phyloP scores from a whole-genome alignment of 345 rosid genomes.

The Draba incana region DNA sequence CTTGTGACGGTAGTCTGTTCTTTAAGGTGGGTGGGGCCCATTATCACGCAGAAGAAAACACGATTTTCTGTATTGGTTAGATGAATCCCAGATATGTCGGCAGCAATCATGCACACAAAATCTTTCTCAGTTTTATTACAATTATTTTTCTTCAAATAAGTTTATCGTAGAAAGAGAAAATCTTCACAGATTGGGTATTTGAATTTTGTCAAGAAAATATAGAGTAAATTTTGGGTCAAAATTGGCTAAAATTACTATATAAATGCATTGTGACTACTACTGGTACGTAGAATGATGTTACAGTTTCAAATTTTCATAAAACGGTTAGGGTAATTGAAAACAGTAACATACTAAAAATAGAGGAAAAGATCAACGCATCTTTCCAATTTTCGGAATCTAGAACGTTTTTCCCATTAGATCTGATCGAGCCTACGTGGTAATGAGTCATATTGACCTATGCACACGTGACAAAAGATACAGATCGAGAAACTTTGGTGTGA shows the following conservation, averaged over 20 bases:
- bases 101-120: constrained; percentile 40
- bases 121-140: constrained; percentile 2
- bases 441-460: constrained; percentile 13
- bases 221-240: too few relatives aligned
- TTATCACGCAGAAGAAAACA: constrained; percentile 9
- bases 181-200: neutral
- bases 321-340: constrained; percentile 2
- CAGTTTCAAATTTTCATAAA: too few relatives aligned
- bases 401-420: neutral
- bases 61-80: constrained; percentile 24
- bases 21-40: constrained; percentile 9
- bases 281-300: too few relatives aligned
- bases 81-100: constrained; percentile 41
- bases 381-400: neutral
- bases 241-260: too few relatives aligned
- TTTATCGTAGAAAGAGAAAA: neutral
- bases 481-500: constrained; percentile 1
- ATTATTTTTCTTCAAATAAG: neutral
- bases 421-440: neutral
- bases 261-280: too few relatives aligned
- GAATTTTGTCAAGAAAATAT: too few relatives aligned
- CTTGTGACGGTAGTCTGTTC: constrained; percentile 25
- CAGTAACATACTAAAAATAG: constrained; percentile 15
- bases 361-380: constrained; percentile 10
- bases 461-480: constrained; percentile 11